phyloP scores from a whole-genome alignment of 2,329 filamentous ascomycete genomes.

The Alternaria incomplexa region DNA sequence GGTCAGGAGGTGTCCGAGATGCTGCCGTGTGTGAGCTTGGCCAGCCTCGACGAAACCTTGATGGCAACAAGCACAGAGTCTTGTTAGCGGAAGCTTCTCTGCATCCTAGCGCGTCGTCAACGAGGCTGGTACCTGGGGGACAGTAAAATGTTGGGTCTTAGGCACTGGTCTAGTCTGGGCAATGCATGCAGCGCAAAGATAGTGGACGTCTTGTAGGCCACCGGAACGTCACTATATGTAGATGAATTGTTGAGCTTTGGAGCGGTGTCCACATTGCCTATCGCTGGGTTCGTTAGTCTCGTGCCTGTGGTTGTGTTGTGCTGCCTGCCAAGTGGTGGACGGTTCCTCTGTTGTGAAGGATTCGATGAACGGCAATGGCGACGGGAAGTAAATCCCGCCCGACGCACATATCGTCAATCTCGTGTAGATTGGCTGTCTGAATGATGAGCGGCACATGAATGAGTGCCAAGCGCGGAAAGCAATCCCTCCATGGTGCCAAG shows the following conservation, averaged over 20 bases:
- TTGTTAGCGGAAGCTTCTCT: slow-evolving; percentile 4
- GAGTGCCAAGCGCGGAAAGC: slow-evolving; percentile 32
- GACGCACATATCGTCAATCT: not conserved
- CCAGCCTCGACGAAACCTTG: slow-evolving; percentile 14
- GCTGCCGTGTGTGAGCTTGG: slow-evolving; percentile 1
- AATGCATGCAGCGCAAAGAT: not conserved
- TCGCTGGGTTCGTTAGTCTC: not conserved
- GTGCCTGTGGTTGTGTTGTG: not conserved
- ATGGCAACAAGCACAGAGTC: slow-evolving; percentile 19
- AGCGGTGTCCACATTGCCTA: not conserved
- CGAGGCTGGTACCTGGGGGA: not conserved
- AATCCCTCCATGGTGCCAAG: slow-evolving; percentile 28
- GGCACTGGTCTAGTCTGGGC: not conserved
- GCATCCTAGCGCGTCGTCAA: not conserved
- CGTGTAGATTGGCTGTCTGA: slow-evolving; percentile 8
- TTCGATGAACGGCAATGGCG: not conserved
- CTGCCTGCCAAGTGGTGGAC: not conserved
- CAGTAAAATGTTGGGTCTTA: not conserved
- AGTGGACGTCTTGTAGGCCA: not conserved
- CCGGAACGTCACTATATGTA: not conserved
- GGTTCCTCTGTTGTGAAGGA: not conserved
- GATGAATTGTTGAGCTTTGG: not conserved
- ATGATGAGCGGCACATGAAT: slow-evolving; percentile 1
- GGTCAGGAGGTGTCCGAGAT: slow-evolving; percentile 2
- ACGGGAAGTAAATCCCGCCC: not conserved